These are phyloP conservation scores for Pochonia chlamydosporia DNA, from an alignment of 2,329 filamentous ascomycete species.

Conservation along the genomic window DNA sequence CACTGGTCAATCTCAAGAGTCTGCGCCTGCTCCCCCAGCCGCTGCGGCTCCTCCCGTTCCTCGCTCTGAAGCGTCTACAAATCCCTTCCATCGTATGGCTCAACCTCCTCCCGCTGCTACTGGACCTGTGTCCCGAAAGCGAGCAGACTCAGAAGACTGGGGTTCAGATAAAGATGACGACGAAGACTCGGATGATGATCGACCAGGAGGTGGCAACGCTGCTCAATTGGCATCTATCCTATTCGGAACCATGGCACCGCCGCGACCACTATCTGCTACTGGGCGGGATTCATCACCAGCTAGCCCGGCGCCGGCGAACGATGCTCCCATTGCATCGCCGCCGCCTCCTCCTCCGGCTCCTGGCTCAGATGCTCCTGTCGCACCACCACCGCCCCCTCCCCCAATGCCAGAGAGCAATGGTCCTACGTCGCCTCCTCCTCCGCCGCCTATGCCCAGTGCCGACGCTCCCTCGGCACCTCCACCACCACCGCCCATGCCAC, in stretches of 20 bases:
- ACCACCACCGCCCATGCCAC: constrained; percentile 26
- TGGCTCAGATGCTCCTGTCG: constrained; percentile 22
- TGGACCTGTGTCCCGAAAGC: constrained; percentile 46
- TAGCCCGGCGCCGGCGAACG: constrained; percentile 32
- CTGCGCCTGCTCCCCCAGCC: constrained; percentile 35
- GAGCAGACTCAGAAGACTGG: constrained; percentile 66
- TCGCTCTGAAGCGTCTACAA: constrained; percentile 66
- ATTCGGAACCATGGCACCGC: constrained; percentile 95
- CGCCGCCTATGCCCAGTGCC: constrained; percentile 20
- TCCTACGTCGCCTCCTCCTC: constrained; percentile 19
- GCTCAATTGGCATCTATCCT: constrained; percentile 91
- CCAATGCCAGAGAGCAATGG: constrained; percentile 19
- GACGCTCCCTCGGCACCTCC: constrained; percentile 20
- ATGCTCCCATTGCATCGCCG: constrained; percentile 33
- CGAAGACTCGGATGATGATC: constrained; percentile 72
- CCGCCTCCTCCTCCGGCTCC: constrained; percentile 26
- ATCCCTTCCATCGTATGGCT: constrained; percentile 88
- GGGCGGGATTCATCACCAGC: constrained; percentile 56
- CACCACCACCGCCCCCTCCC: constrained; percentile 25
- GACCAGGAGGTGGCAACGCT: constrained; percentile 73
- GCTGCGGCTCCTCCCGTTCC: constrained; percentile 27
- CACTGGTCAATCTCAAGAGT: constrained; percentile 28
- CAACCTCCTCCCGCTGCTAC: constrained; percentile 48
- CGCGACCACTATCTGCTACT: constrained; percentile 77
- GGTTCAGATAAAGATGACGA: constrained; percentile 63